These are phyloP conservation scores for Climacium dendroides DNA, from an alignment of 225 moss, liverwort and hornwort genomes.

Conservation along the genomic window DNA sequence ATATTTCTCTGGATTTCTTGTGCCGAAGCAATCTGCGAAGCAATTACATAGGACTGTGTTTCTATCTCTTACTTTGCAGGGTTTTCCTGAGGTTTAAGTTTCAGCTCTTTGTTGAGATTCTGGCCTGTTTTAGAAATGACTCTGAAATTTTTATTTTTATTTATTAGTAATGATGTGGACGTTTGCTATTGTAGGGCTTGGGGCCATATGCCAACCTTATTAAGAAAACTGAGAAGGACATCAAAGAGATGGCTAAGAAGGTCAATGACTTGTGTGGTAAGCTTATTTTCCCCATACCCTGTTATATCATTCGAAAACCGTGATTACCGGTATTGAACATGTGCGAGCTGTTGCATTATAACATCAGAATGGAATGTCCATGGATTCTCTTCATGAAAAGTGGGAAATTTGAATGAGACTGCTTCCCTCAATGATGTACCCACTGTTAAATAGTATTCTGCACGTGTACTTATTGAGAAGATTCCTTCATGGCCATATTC, in stretches of 20 bases:
- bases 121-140: background rate
- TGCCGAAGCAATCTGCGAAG: background rate
- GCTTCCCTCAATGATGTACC: background rate
- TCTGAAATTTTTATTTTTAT: background rate
- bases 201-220: conserved; percentile 77
- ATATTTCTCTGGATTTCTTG: background rate
- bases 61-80: background rate
- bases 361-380: background rate
- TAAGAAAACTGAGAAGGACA: conserved; percentile 86
- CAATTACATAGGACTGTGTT: background rate
- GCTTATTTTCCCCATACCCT: background rate
- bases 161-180: background rate
- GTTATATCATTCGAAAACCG: background rate
- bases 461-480: background rate
- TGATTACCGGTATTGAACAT: background rate
- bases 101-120: background rate
- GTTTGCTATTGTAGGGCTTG: conserved; percentile 40
- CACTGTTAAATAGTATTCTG: background rate
- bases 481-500: background rate
- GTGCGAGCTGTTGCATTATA: background rate
- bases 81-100: background rate
- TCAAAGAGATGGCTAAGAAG: conserved; percentile 93
- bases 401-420: background rate
- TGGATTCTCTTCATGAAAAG: background rate
- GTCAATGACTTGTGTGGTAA: conserved; percentile 90